These are phyloP conservation scores for Neodidymelliopsis sp. DNA, from an alignment of 2,329 filamentous ascomycete species.

Conservation along the genomic window DNA sequence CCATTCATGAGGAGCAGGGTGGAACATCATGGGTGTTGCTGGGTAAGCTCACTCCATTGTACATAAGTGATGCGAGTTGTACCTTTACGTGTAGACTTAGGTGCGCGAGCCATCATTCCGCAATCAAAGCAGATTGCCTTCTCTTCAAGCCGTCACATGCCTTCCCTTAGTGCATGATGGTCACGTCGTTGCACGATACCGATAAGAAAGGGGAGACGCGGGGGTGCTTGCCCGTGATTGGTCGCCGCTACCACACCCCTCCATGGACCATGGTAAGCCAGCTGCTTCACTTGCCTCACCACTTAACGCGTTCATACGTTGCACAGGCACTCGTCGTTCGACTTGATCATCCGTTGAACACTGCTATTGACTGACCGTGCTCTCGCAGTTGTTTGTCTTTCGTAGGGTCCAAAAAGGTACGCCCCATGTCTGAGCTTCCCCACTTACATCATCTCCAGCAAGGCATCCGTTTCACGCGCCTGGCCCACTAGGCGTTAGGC, in stretches of 20 bases:
- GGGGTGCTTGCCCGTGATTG: conserved; percentile 11
- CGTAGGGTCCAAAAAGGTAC: conserved; percentile 9
- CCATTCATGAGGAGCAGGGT: conserved; percentile 6
- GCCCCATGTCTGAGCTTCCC: conserved; percentile 18
- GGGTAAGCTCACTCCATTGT: conserved; percentile 11
- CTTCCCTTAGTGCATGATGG: not conserved
- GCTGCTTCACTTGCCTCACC: conserved; percentile 13
- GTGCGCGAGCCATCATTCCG: not conserved
- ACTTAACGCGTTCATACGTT: conserved; percentile 13
- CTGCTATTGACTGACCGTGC: not conserved
- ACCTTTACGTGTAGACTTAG: not conserved
- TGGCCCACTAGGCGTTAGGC: conserved; percentile 33
- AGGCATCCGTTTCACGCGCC: conserved; percentile 29
- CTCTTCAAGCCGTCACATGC: not conserved
- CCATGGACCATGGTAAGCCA: conserved; percentile 4
- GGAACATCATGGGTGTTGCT: conserved; percentile 20
- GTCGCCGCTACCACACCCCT: not conserved
- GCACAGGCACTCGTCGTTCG: conserved; percentile 2
- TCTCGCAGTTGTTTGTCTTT: not conserved
- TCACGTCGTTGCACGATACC: conserved; percentile 7
- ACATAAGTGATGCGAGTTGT: conserved; percentile 9
- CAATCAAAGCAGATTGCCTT: not conserved
- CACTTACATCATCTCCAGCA: conserved; percentile 23
- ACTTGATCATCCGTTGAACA: conserved; percentile 4
- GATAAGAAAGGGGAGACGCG: conserved; percentile 16